Percentiles rank a stretch among this genome's conserved stretches.
These are phyloP conservation scores for Starmerella khaoyaiensis DNA, from an alignment of 805 yeast species.

Conservation along the genomic window DNA sequence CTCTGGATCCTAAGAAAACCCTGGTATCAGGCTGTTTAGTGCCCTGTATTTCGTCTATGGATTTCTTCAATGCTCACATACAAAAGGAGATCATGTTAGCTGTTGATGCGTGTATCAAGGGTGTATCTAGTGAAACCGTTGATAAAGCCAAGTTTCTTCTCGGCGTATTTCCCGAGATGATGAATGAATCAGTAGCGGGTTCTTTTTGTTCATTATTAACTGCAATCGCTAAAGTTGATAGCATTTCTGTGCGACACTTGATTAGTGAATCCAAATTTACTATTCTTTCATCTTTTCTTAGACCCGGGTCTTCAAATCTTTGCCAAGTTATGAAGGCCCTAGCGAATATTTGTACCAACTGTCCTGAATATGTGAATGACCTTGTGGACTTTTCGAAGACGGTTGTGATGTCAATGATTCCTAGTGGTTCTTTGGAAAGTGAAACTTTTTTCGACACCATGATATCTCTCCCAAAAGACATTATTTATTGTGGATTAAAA, in stretches of 20 bases:
- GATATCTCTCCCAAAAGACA: slow-evolving; percentile 16
- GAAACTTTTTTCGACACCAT: slow-evolving; percentile 9
- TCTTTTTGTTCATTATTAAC: slow-evolving; percentile 15
- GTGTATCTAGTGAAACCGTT: slow-evolving; percentile 35
- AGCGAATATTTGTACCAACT: slow-evolving; percentile 8
- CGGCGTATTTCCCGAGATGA: slow-evolving; percentile 14
- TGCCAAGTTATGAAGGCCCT: slow-evolving; percentile 14
- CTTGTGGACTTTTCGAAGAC: slow-evolving; percentile 6
- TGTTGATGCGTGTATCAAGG: slow-evolving; percentile 54
- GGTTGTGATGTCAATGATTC: slow-evolving; percentile 13
- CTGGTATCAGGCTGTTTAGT: slow-evolving; percentile 48
- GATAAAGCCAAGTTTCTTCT: slow-evolving; percentile 19
- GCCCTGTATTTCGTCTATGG: slow-evolving; percentile 60
- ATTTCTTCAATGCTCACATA: slow-evolving; percentile 78
- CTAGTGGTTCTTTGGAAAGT: slow-evolving; percentile 1
- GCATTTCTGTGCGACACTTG: too few species aligned
- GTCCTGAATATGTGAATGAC: slow-evolving; percentile 10
- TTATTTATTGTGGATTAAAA: slow-evolving; percentile 11
- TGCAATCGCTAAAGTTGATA: slow-evolving; percentile 14
- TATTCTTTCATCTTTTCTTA: slow-evolving; percentile 8
- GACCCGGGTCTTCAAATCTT: slow-evolving; percentile 14
- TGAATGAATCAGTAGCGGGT: slow-evolving; percentile 13
- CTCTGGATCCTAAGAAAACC: slow-evolving; percentile 24
- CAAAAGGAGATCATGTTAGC: slow-evolving; percentile 69
- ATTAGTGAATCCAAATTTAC: too few species aligned